Evolutionary conservation across 2,329 filamentous ascomycete genomes (phyloP).

Genomic region (Colletotrichum nymphaeae): DNA sequence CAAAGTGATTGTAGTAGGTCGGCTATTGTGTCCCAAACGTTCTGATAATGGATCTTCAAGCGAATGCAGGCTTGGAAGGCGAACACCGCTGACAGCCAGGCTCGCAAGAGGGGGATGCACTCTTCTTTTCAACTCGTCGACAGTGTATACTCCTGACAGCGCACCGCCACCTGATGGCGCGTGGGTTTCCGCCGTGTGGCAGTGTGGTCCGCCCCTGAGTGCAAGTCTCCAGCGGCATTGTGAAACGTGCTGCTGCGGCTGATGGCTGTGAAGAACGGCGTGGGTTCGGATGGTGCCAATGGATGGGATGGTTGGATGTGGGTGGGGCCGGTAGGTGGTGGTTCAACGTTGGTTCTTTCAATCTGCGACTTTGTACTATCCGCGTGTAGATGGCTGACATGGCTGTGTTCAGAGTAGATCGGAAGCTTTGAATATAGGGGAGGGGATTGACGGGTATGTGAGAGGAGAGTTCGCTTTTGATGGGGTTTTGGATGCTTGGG

Average conservation of each 20-base stretch:
- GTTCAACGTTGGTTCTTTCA: neutral
- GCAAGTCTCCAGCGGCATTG: neutral
- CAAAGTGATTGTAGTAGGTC: neutral
- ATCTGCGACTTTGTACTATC: neutral
- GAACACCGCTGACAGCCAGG: neutral
- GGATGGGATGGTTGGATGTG: neutral
- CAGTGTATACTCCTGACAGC: neutral
- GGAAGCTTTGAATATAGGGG: neutral
- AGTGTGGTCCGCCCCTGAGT: neutral
- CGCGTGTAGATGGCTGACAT: neutral
- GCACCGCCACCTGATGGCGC: constrained; percentile 18
- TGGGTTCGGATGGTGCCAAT: neutral
- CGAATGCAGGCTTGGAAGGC: neutral
- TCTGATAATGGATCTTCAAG: neutral
- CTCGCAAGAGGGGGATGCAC: neutral
- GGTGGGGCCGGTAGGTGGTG: neutral
- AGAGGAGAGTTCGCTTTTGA: neutral
- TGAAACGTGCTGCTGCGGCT: constrained; percentile 20
- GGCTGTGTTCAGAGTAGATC: no score
- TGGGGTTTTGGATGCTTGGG: neutral
- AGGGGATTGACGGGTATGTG: neutral
- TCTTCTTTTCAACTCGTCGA: neutral
- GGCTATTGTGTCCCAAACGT: neutral
- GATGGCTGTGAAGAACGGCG: neutral
- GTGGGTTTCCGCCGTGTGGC: constrained; percentile 2